phyloP scores from a whole-genome alignment of 495 filamentous ascomycete genomes.

The Sordaria brevicollis region DNA sequence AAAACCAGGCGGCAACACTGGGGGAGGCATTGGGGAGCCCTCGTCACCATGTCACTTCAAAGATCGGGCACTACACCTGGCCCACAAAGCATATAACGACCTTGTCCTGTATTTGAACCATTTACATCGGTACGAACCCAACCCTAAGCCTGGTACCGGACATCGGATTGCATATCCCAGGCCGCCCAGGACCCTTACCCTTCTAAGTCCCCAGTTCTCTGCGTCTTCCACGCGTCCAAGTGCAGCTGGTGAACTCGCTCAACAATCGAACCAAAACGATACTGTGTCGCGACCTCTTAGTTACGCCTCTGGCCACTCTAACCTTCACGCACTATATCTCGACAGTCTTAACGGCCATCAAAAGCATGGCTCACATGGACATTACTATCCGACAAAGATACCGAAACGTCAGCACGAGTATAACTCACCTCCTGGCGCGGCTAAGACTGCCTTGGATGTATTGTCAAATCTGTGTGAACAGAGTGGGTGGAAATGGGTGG shows the following conservation, averaged over 20 bases:
- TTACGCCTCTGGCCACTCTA: not conserved
- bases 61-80: slow-evolving; percentile 74
- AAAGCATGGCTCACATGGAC: slow-evolving; percentile 1
- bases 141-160: slow-evolving; percentile 11
- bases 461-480: slow-evolving; percentile 74
- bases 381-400: slow-evolving; percentile 8
- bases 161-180: slow-evolving; percentile 37
- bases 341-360: slow-evolving; percentile 1
- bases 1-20: not conserved
- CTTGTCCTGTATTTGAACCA: slow-evolving; percentile 68
- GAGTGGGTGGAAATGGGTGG: slow-evolving; percentile 86
- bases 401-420: slow-evolving; percentile 10
- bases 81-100: slow-evolving; percentile 80
- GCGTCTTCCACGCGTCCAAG: slow-evolving; percentile 2
- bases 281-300: slow-evolving; percentile 4
- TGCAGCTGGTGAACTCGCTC: slow-evolving; percentile 5
- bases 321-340: not conserved
- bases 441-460: slow-evolving; percentile 65
- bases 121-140: slow-evolving; percentile 22
- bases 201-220: not conserved
- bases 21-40: slow-evolving; percentile 1
- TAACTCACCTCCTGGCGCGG: slow-evolving; percentile 32
- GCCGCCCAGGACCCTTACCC: slow-evolving; percentile 24
- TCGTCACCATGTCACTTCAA: slow-evolving; percentile 52
- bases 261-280: slow-evolving; percentile 16